A percentile compares a stretch with the other conserved stretches of the same genome.
Evolutionary conservation across 2,329 filamentous ascomycete species (phyloP).

Genomic region (Ceratocystis colombiana): DNA sequence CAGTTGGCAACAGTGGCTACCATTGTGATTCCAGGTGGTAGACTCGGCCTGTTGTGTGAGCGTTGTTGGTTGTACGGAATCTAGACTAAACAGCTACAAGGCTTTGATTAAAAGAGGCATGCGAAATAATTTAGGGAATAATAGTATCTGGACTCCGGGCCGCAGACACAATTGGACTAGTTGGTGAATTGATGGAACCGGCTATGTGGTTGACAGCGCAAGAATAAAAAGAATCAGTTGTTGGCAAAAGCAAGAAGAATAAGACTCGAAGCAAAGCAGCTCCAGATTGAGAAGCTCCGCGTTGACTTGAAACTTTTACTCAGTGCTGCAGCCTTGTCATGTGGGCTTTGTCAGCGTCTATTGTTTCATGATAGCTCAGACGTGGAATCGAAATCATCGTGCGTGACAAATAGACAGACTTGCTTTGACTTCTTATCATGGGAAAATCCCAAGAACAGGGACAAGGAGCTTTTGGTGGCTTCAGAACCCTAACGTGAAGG

Average conservation of each 20-base stretch:
- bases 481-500: neutral
- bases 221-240: neutral
- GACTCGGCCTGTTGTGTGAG: neutral
- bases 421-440: neutral
- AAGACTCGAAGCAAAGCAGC: neutral
- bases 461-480: neutral
- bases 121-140: neutral
- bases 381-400: neutral
- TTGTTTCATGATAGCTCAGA: neutral
- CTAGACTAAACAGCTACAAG: neutral
- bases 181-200: neutral
- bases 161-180: constrained; percentile 7
- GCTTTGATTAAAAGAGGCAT: neutral
- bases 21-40: neutral
- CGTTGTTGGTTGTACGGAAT: no score
- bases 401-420: neutral
- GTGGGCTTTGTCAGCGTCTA: constrained; percentile 2
- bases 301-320: neutral
- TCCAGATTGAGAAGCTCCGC: neutral
- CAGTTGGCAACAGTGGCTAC: neutral
- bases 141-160: constrained; percentile 8
- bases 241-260: neutral
- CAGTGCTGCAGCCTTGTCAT: neutral
- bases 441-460: neutral
- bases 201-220: neutral